Base-by-base conservation (phyloP, 2,329 filamentous ascomycete genomes). In the Cercospora sp. region DNA sequence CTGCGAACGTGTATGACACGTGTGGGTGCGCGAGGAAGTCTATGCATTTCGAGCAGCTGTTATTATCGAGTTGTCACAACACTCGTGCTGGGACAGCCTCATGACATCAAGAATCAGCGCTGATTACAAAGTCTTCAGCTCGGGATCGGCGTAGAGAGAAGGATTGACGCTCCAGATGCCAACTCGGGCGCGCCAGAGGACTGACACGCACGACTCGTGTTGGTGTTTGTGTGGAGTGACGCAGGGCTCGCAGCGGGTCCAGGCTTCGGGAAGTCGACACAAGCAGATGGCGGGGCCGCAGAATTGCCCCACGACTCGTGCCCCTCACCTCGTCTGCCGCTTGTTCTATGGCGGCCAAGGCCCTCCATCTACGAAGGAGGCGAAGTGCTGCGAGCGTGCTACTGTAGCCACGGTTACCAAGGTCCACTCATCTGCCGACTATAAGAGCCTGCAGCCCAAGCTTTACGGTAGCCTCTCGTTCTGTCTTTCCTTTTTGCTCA, bases 361-460 rank as follows among this genome's bases (percentile, higher is more conserved):
- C 24, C 24, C 10, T n/a, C 24, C 26, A 34, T 24, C 32, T 8
- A 37, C 53, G 53, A 28, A 34, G 24, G 16, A 32, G 24, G 53
- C 13, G 24, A 43, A 43, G 37, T n/a, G 16, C 37, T 43, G 43
- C 43, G 43, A 49, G 43, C 18, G 43, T 24, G 3, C 24, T 32
- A 34, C 26, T 30, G 53, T n/a, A 58, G 26, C 53, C 63, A 53
- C 63, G 57, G 26, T 40, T 28, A 61, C 64, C 43, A 61, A 61
- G 64, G 57, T 30, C 58, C 55, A 61, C 53, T n/a, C 60, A 67
- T 30, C 37, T 45, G 53, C 65, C 65, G 65, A 49, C 45, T 63
- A 67, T 67, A 67, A 67, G 60, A 63, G 34, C n/a, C 37, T 28
- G 58, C 58, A 61, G 59, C 53, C 53, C 53, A 58, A 34, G 53